Percentiles rank a stretch among this genome's conserved stretches.
phyloP scores from a whole-genome alignment of 2,329 filamentous ascomycete species.

The Lasiodiplodia sp. region DNA sequence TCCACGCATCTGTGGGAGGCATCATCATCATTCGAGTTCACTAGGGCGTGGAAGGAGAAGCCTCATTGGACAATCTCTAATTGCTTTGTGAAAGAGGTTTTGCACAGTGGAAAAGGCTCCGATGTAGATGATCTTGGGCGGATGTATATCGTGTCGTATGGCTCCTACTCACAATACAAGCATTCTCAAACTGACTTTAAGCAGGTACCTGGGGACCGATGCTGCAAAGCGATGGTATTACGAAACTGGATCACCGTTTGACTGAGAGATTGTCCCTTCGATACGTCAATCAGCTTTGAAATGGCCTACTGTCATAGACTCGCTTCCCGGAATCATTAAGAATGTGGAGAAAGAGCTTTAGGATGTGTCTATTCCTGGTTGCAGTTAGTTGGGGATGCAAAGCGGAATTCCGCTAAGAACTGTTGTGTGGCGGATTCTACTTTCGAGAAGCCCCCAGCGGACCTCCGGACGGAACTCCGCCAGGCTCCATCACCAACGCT shows the following conservation, averaged over 20 bases:
- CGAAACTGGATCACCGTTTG: neutral
- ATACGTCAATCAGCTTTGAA: neutral
- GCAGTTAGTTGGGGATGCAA: too few species aligned
- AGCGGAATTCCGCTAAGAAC: too few species aligned
- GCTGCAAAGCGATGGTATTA: neutral
- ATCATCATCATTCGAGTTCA: neutral
- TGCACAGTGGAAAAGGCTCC: neutral
- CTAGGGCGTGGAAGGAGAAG: conserved; percentile 3
- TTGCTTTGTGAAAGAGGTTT: neutral
- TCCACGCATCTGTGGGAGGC: neutral
- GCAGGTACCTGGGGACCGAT: neutral
- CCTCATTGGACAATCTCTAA: neutral
- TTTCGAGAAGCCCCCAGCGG: neutral
- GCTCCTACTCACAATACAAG: neutral
- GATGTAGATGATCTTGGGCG: neutral
- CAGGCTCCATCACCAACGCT: neutral
- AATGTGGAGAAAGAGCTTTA: too few species aligned
- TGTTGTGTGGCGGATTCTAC: neutral
- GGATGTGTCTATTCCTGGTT: too few species aligned
- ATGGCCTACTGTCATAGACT: too few species aligned
- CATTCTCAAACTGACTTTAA: neutral
- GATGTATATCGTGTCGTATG: neutral
- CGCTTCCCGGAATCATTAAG: too few species aligned
- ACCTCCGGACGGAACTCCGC: neutral
- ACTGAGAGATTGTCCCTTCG: neutral